phyloP scores from a whole-genome alignment of 2,329 filamentous ascomycete species.

The Trichoderma aggressivum region DNA sequence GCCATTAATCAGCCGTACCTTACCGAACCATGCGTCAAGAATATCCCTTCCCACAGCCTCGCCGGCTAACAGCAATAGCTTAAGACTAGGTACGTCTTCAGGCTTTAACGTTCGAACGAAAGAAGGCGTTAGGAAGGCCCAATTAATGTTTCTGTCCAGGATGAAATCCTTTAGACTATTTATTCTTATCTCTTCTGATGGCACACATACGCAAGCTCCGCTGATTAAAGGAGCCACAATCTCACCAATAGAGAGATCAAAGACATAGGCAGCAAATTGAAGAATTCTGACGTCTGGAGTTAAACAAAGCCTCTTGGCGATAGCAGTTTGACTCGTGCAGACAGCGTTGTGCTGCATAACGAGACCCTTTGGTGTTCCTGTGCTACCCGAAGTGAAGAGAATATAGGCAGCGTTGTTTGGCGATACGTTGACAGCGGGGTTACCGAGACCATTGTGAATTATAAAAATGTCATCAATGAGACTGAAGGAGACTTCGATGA shows the following conservation, averaged over 20 bases:
- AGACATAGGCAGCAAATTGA: constrained; percentile 22
- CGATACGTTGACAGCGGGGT: neutral
- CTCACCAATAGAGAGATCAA: constrained; percentile 19
- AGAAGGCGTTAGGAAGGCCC: constrained; percentile 14
- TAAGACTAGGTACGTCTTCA: constrained; percentile 40
- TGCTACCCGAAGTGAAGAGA: constrained; percentile 56
- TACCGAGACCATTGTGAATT: neutral
- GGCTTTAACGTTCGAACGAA: constrained; percentile 35
- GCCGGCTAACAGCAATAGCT: constrained; percentile 41
- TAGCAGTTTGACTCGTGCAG: constrained; percentile 7
- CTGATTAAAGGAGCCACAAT: constrained; percentile 7
- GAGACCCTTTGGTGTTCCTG: constrained; percentile 52
- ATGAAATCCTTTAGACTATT: constrained; percentile 4
- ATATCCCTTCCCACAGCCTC: constrained; percentile 14
- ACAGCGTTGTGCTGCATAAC: constrained; percentile 8
- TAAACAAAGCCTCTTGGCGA: neutral
- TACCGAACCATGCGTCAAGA: constrained; percentile 10
- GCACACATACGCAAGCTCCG: constrained; percentile 15
- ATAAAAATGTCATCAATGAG: neutral
- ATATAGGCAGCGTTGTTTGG: constrained; percentile 30
- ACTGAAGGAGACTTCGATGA: neutral
- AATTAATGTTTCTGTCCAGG: neutral
- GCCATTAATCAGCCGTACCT: constrained; percentile 15
- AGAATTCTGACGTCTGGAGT: neutral
- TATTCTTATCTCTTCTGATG: constrained; percentile 15